These are phyloP conservation scores for Chaetothyriales sp. DNA, from an alignment of 2,329 filamentous ascomycete species.

Conservation along the genomic window DNA sequence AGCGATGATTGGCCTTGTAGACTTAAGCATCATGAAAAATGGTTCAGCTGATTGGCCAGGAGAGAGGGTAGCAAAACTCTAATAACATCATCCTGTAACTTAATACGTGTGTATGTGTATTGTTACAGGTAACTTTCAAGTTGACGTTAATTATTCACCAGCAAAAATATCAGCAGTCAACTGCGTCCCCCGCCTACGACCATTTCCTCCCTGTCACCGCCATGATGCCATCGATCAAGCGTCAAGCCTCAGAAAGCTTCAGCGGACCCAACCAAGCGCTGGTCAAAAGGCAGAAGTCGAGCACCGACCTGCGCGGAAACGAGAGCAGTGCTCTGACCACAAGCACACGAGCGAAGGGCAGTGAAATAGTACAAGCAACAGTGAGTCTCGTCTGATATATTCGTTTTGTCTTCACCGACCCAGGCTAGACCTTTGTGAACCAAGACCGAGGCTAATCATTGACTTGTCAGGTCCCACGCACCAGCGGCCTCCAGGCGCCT, in stretches of 20 bases:
- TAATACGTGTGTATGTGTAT: too few relatives aligned
- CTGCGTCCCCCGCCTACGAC: constrained; percentile 6
- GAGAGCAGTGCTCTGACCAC: constrained; percentile 42
- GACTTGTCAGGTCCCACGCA: constrained; percentile 50
- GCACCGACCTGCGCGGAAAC: constrained; percentile 35
- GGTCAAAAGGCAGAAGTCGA: constrained; percentile 76
- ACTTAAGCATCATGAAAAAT: too few relatives aligned
- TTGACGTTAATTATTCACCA: too few relatives aligned
- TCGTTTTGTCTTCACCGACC: neutral
- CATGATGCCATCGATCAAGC: constrained; percentile 77
- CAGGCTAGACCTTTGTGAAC: constrained; percentile 9
- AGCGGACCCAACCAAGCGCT: constrained; percentile 57
- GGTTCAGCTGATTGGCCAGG: too few relatives aligned
- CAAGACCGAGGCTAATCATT: constrained; percentile 18
- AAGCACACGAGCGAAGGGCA: constrained; percentile 33
- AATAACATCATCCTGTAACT: too few relatives aligned
- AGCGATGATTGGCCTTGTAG: too few relatives aligned
- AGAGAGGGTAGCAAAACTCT: too few relatives aligned
- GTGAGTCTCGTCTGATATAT: constrained; percentile 33
- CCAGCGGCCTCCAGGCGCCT: constrained; percentile 71
- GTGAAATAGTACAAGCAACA: constrained; percentile 49
- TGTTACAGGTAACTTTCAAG: too few relatives aligned
- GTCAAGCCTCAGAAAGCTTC: constrained; percentile 73
- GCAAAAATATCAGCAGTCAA: constrained; percentile 10
- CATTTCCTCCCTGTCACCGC: constrained; percentile 1